Evolutionary conservation across 345 rosid species (phyloP), one percentile per base, ranked within the genome.

Genomic region (Populus simonii): DNA sequence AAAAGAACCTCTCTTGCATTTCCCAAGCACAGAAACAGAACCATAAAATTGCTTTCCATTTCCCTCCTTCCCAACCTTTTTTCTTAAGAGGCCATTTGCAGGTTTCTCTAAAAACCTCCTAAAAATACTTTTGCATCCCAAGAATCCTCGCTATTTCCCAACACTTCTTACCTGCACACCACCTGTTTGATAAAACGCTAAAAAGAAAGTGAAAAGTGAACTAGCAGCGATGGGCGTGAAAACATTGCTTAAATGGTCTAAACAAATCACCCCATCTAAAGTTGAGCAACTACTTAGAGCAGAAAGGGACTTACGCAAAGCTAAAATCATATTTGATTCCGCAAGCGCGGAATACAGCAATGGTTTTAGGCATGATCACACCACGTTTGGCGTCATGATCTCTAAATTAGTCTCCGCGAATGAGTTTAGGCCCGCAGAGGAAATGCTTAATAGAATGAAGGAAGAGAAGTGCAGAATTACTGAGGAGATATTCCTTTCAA

Each of bases 301-400:
- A 33, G 93, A 90, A 75, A 91, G 84, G 76, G 90, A 90, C 38
- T 63, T 90, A 11, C 83, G 87, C 65, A 92, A 88, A 85, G 90
- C 90, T 23, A 76, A 83, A 53, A 73, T 85, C 16, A 77, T 93
- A 17, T 96, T 93, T 41, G 93, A 93, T 76, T 88, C 91, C 0
- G 94, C 95, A 10, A 90, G 96, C 17, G 94, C 88, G 0, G 94
- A 92, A 87, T 91, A 89, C 39, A 75, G 87, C 1, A 90, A 90
- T 49, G 96, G 98, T 22, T 91, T 84, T 80, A 71, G 72, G 39
- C 92, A 91, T 73, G 94, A 92, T 81, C 80, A 85, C 35, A 80
- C 66, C 23, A 85, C 94, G 47, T 96, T 89, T 55, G 74, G 84
- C 66, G 76, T 85, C 31, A 89, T 93, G 90, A 89, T 93, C 69